These are phyloP conservation scores for Mortierella sp. DNA, from an alignment of 371 early-diverging fungal species.

Conservation along the genomic window DNA sequence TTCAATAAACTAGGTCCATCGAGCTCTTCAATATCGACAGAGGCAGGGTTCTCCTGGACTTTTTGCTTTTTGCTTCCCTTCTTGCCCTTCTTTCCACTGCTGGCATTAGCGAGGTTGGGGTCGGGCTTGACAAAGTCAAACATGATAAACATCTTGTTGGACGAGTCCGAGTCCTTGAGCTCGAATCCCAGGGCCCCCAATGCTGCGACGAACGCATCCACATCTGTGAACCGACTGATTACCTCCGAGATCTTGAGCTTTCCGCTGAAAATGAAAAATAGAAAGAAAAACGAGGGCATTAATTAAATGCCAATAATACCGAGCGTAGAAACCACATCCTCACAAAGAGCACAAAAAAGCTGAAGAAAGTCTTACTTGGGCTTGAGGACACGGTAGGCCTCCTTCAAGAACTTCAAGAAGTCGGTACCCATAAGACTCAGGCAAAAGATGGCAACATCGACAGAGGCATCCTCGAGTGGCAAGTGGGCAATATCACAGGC, in stretches of 20 bases:
- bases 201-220: conserved; percentile 81
- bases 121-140: conserved; percentile 81
- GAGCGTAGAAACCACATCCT: too few relatives aligned
- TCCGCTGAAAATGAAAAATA: conserved; percentile 67
- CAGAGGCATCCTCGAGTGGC: conserved; percentile 79
- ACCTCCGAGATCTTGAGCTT: conserved; percentile 96
- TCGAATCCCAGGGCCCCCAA: conserved; percentile 83
- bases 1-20: conserved; percentile 74
- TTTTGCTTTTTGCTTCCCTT: conserved; percentile 60
- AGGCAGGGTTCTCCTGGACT: conserved; percentile 57
- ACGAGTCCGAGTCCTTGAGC: conserved; percentile 68
- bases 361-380: conserved; percentile 67
- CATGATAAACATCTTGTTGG: conserved; percentile 94
- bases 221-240: conserved; percentile 86
- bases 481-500: conserved; percentile 95
- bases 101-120: conserved; percentile 30
- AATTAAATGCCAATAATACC: background rate
- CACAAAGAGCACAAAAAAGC: conserved; percentile 15
- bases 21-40: conserved; percentile 50
- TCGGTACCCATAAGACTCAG: conserved; percentile 98
- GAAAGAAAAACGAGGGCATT: background rate
- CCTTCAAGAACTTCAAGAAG: conserved; percentile 90
- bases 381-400: conserved; percentile 93
- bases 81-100: conserved; percentile 63
- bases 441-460: conserved; percentile 95